phyloP scores from a whole-genome alignment of 169 alveolate genomes.

The Plasmodium berghei region DNA sequence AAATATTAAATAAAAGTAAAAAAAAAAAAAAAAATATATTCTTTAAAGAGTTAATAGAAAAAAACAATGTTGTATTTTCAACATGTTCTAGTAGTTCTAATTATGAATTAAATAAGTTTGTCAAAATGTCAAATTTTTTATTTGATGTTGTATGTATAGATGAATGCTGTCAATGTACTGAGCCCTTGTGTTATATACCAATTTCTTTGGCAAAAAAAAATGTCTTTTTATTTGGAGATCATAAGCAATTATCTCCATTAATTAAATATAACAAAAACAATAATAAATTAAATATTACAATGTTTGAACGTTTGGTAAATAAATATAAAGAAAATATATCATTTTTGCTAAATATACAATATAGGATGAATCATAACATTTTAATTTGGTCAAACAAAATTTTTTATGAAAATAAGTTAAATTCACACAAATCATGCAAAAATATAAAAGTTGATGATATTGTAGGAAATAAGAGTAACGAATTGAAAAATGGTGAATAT shows the following conservation, averaged over 20 bases:
- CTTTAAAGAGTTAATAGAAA: slow-evolving; percentile 52
- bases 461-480: background rate
- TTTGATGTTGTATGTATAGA: slow-evolving; percentile 74
- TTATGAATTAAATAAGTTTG: slow-evolving; percentile 67
- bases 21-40: slow-evolving; percentile 58
- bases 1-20: slow-evolving; percentile 33
- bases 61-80: slow-evolving; percentile 37
- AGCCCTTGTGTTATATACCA: slow-evolving; percentile 70
- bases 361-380: slow-evolving; percentile 70
- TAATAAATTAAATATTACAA: slow-evolving; percentile 45
- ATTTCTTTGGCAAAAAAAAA: slow-evolving; percentile 35
- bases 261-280: slow-evolving; percentile 24
- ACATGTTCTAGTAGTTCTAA: slow-evolving; percentile 74
- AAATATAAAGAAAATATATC: slow-evolving; percentile 37
- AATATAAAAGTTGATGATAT: slow-evolving; percentile 22
- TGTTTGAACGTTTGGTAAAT: slow-evolving; percentile 62
- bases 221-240: slow-evolving; percentile 75
- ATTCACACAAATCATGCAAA: slow-evolving; percentile 50
- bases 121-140: slow-evolving; percentile 49
- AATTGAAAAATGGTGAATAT: background rate
- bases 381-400: slow-evolving; percentile 54
- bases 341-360: slow-evolving; percentile 56
- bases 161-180: slow-evolving; percentile 78
- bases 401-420: slow-evolving; percentile 42
- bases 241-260: slow-evolving; percentile 67